Evolutionary conservation across 306 rosid species (phyloP), one percentile per base, ranked within the genome.

Genomic region (Castanospermum australe): DNA sequence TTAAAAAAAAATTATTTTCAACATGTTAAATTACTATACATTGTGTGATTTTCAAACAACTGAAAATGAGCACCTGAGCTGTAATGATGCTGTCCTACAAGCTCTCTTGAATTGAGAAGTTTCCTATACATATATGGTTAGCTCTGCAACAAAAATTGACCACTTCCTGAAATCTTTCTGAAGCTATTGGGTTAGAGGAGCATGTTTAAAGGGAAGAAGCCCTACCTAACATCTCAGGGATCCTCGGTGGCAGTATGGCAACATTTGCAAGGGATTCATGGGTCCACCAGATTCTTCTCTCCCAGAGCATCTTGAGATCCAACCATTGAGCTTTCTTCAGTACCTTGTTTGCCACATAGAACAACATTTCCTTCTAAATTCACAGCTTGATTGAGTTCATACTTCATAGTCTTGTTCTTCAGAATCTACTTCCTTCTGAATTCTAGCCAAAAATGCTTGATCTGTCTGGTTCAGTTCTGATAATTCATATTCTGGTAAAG

Each of bases 311-410:
- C 81, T 73, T 78, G 42, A 22, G 86, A 33, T 41, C 56, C 69
- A 65, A 57, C 60, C 78, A 50, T 15, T 62, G 78, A 56, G 60
- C 77, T 85, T 35, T 85, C 87, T 69, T 88, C 86, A 63, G 64
- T 77, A 18, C 73, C 91, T 50, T 80, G 86, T 39, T 85, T 75
- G 72, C 87, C 52, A 75, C 44, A 22, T 17, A 88, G 68, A 73
- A 84, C 88, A 62, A 94, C 97, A 39, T 92, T 90, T 79, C 87
- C 96, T 68, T 83, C 83, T 42, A 83, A 75, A 73, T 57, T 68
- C 79, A 62, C 83, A 28, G 87, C 42, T 70, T 50, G 83, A 73
- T 81, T 76, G 68, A 81, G 81, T 59, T 86, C 87, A 77, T 68
- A 81, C 79, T 59, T 86, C 87, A 77, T 68, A 22, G 33, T 74